phyloP scores from a whole-genome alignment of 257 asterid genomes.

The Capsicum rhomboideum region DNA sequence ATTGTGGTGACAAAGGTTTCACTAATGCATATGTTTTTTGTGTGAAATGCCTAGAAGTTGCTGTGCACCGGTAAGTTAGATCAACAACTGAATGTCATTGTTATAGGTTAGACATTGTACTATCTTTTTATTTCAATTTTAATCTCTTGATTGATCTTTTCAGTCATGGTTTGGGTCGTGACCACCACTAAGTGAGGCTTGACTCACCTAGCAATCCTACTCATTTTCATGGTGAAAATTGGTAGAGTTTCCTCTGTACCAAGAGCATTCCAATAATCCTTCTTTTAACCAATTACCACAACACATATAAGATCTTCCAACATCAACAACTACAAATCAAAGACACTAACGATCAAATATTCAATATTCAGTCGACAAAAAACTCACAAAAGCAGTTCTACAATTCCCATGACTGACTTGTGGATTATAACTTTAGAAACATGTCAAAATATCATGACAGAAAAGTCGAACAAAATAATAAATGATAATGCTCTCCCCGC shows the following conservation, averaged over 20 bases:
- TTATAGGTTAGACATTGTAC: background rate
- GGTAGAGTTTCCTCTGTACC: background rate
- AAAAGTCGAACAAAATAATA: background rate
- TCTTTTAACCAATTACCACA: background rate
- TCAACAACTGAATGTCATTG: background rate
- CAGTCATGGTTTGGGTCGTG: background rate
- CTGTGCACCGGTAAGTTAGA: constrained; percentile 16
- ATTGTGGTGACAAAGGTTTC: constrained; percentile 4
- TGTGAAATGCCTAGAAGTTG: constrained; percentile 13
- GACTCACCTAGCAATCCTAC: background rate
- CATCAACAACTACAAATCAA: background rate
- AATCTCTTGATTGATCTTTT: background rate
- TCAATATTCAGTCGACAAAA: background rate
- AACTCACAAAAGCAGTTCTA: background rate
- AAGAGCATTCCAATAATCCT: background rate
- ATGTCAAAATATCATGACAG: background rate
- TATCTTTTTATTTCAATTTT: background rate
- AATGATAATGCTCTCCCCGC: background rate
- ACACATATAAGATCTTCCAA: background rate
- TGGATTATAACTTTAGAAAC: background rate
- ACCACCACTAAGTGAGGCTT: background rate
- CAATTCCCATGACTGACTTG: background rate
- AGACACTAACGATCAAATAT: background rate
- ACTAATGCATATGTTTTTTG: constrained; percentile 5
- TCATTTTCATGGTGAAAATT: background rate